These are phyloP conservation scores for Ophiostoma sp. DNA, from an alignment of 2,329 filamentous ascomycete species.

Conservation along the genomic window DNA sequence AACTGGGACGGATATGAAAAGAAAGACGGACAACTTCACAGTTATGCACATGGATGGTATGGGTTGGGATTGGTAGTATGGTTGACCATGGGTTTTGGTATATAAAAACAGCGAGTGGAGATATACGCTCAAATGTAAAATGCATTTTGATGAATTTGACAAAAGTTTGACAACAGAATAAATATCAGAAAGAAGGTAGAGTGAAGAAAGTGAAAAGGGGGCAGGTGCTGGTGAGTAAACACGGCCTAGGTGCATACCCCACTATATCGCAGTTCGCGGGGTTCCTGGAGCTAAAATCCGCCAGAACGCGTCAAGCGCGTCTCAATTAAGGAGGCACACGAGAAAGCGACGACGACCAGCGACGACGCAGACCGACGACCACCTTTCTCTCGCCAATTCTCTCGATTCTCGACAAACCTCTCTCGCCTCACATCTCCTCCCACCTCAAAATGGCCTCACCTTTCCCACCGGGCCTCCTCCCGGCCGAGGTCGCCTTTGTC, in stretches of 20 bases:
- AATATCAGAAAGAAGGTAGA: neutral
- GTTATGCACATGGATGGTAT: neutral
- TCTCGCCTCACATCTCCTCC: neutral
- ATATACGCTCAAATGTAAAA: neutral
- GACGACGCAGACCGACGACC: too few relatives aligned
- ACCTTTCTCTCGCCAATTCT: neutral
- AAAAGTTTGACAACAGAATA: neutral
- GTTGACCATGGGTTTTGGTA: neutral
- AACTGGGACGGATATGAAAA: neutral
- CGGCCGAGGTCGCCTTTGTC: constrained; percentile 86
- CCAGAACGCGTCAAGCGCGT: constrained; percentile 4
- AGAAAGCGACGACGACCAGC: neutral
- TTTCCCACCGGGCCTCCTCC: constrained; percentile 62
- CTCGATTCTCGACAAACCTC: too few relatives aligned
- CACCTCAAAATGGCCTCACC: constrained; percentile 49
- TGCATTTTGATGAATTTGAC: neutral
- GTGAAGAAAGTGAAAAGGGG: neutral
- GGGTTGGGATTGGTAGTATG: neutral
- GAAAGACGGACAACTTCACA: constrained; percentile 10
- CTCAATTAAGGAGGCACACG: neutral
- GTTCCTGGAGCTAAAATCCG: neutral
- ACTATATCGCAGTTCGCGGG: neutral
- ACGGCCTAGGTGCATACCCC: constrained; percentile 11
- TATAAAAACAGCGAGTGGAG: neutral
- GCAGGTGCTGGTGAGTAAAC: neutral